Evolutionary conservation across 2,329 filamentous ascomycete genomes (phyloP).

Genomic region (Fonsecaea nubica): DNA sequence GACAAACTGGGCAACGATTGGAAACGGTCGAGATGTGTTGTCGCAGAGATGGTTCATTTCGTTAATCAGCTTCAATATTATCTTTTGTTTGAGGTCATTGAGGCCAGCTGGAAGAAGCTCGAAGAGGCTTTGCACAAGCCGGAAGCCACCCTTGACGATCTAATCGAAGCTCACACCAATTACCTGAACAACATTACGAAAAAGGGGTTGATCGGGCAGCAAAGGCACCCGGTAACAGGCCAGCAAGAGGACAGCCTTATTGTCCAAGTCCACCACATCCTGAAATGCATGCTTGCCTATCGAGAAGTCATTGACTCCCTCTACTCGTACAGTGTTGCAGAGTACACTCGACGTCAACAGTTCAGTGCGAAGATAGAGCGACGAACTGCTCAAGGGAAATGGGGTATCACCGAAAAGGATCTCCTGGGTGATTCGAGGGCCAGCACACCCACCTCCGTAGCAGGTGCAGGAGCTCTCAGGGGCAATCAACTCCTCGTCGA

Average conservation of each 20-base stretch:
- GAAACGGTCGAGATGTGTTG: conserved; percentile 85
- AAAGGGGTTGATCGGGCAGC: conserved; percentile 86
- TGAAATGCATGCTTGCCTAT: conserved; percentile 92
- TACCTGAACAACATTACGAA: conserved; percentile 95
- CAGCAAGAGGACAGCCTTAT: conserved; percentile 80
- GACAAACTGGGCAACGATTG: conserved; percentile 78
- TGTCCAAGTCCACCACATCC: conserved; percentile 85
- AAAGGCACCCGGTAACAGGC: conserved; percentile 52
- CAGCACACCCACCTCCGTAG: conserved; percentile 38
- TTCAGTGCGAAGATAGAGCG: conserved; percentile 74
- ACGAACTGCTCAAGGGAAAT: conserved; percentile 68
- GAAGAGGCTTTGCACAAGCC: conserved; percentile 82
- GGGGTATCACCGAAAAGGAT: conserved; percentile 67
- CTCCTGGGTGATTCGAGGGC: conserved; percentile 44
- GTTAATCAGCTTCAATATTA: conserved; percentile 97
- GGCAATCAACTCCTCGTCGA: conserved; percentile 26
- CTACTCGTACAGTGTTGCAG: conserved; percentile 92
- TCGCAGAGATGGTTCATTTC: conserved; percentile 99
- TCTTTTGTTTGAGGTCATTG: conserved; percentile 97
- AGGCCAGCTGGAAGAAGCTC: conserved; percentile 91
- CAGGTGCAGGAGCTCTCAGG: conserved; percentile 19
- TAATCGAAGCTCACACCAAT: conserved; percentile 87
- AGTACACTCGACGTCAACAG: conserved; percentile 92
- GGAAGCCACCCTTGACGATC: conserved; percentile 88
- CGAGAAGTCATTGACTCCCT: conserved; percentile 91